Evolutionary conservation across 129 eudicot genomes (phyloP).

Genomic region (Rutidosis leptorrhynchoides): DNA sequence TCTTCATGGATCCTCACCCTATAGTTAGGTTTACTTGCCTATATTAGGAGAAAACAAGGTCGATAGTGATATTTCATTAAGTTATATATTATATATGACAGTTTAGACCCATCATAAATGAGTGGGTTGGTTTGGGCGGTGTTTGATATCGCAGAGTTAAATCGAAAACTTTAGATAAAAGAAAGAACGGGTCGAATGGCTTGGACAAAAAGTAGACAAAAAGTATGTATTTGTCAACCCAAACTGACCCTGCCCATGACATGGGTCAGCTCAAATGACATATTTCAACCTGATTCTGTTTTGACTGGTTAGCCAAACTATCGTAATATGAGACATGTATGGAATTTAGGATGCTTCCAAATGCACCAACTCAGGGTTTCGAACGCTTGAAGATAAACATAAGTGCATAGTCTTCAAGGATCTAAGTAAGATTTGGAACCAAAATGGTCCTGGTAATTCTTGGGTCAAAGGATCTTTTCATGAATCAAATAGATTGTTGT

Average conservation of each 20-base stretch:
- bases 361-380: constrained; percentile 48
- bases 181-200: not conserved
- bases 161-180: not conserved
- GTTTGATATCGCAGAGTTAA: not conserved
- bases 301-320: not conserved
- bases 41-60: not conserved
- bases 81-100: not conserved
- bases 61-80: no score
- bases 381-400: constrained; percentile 48
- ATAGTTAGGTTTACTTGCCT: not conserved
- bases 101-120: not conserved
- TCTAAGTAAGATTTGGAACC: constrained; percentile 66
- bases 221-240: not conserved
- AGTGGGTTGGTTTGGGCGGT: not conserved
- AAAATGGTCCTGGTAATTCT: constrained; percentile 27
- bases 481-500: constrained; percentile 70
- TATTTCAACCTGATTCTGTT: not conserved
- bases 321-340: constrained; percentile 19
- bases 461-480: constrained; percentile 72
- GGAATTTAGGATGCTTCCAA: constrained; percentile 47
- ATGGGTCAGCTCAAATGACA: not conserved
- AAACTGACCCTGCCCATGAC: not conserved
- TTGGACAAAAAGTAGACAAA: not conserved
- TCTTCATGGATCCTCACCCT: no score
- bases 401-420: constrained; percentile 71